Base-by-base conservation (phyloP, 176 grass and related monocot species). In the Carex myosuroides region DNA sequence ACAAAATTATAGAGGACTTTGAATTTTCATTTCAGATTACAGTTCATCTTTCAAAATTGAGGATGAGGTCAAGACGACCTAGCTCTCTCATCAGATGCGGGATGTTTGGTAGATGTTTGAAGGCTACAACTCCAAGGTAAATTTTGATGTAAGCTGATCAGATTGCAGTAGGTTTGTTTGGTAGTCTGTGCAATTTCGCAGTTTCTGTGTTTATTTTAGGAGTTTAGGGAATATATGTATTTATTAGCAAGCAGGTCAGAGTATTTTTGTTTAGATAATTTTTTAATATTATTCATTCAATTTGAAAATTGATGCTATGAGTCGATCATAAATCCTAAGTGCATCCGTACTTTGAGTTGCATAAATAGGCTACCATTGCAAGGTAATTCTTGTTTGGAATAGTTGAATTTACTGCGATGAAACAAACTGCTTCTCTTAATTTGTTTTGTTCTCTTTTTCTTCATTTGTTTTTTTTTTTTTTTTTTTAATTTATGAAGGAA, bases 41-140 rank as follows among this genome's bases (percentile, higher is more conserved):
- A 3, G 66, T 66, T 41, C 85, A 90, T 73, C 88, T 79, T 14
- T 73, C 63, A 26, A 84, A 72, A 26, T 48, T 75, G 26, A 84
- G 81, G 68, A 81, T 87, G 4, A 80, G 85, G 63, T 50, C 56
- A 21, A 59, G 80, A 72, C 84, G 42, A 48, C 33, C 71, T 24
- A 39, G 55, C 12, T 58, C 81, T 18, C 50, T 90, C 7, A 63
- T 66, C 13, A 90, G 84, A 83, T 62, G 85, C 7, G 72, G 77
- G 5, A 22, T 79, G 56, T 90, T 85, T 64, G 73, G 85, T 84
- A 87, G 85, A 71, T 90, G 88, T 59, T 70, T 90, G 64, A 79
- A 55, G 56, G 79, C 64, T 21, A 77, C 73, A 84, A 80, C 85
- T 35, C 88, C 88, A 13, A 70, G 74, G 64, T 86, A 81, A 55